These are phyloP conservation scores for Populus hybrid DNA, from an alignment of 441 rosid species.

Conservation along the genomic window DNA sequence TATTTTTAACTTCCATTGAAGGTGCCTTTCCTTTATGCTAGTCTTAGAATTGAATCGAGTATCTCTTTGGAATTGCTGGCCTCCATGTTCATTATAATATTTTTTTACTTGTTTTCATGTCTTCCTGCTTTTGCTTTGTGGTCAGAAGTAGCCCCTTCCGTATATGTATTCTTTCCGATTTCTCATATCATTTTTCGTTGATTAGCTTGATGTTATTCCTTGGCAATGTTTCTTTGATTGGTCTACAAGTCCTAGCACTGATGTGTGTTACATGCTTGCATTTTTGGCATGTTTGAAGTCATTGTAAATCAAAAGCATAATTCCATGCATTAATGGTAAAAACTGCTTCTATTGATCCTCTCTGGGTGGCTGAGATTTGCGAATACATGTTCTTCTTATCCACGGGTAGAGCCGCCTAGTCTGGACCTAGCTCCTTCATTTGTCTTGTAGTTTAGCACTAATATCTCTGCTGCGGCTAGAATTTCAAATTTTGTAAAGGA, in stretches of 20 bases:
- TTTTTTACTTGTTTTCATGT: too few relatives aligned
- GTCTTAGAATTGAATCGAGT: background rate
- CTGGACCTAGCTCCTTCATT: slow-evolving; percentile 1
- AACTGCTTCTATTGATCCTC: slow-evolving; percentile 10
- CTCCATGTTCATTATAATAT: background rate
- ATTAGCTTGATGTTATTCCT: background rate
- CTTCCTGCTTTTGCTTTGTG: too few relatives aligned
- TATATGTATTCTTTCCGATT: too few relatives aligned
- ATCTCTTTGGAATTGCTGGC: background rate
- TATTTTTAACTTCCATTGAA: background rate
- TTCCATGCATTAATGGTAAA: slow-evolving; percentile 11
- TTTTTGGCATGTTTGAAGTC: background rate
- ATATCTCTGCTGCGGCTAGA: background rate
- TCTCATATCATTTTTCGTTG: background rate
- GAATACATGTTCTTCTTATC: background rate
- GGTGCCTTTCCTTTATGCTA: background rate
- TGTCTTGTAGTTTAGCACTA: slow-evolving; percentile 1
- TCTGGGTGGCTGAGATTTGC: slow-evolving; percentile 28
- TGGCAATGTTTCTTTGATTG: background rate
- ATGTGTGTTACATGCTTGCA: too few relatives aligned
- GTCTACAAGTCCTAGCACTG: too few relatives aligned
- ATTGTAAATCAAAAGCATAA: background rate
- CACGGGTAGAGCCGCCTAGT: background rate
- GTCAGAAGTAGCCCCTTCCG: too few relatives aligned
- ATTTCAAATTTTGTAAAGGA: background rate